Evolutionary conservation across 306 rosid genomes (phyloP).

Genomic region (Boehmeria nivea): DNA sequence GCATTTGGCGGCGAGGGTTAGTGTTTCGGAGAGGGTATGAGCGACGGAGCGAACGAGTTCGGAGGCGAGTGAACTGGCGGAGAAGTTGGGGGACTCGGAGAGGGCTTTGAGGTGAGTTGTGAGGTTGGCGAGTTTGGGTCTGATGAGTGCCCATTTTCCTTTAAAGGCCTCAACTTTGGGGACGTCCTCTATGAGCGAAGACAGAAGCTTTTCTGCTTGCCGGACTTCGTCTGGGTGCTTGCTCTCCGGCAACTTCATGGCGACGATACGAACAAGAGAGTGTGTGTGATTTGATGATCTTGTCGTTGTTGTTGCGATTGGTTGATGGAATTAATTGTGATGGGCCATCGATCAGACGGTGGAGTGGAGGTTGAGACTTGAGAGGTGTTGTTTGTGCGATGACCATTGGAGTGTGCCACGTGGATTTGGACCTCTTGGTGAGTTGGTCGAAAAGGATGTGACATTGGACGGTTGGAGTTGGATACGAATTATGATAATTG

Average conservation of each 20-base stretch:
- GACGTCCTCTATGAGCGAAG: conserved; percentile 41
- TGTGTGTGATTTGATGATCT: no score
- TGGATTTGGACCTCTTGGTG: no score
- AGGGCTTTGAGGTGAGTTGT: conserved; percentile 62
- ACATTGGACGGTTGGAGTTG: no score
- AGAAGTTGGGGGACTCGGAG: conserved; percentile 33
- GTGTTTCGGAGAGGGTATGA: conserved; percentile 41
- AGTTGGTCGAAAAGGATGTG: no score
- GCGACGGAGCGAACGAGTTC: conserved; percentile 57
- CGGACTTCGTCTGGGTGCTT: conserved; percentile 40
- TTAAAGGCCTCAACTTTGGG: conserved; percentile 46
- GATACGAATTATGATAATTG: no score
- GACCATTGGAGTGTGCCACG: no score
- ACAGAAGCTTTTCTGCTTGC: conserved; percentile 22
- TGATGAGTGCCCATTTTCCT: conserved; percentile 66
- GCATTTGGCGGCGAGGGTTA: conserved; percentile 43
- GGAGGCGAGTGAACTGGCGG: conserved; percentile 46
- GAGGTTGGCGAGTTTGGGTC: conserved; percentile 54
- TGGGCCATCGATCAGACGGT: no score
- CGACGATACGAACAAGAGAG: no score
- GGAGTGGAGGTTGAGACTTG: no score
- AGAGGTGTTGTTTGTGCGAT: no score
- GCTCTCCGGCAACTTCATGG: conserved; percentile 49
- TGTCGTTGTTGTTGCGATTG: no score
- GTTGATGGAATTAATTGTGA: no score